Conservation (phyloP, 2,329 filamentous ascomycete species). For the Xylaria sp. region DNA sequence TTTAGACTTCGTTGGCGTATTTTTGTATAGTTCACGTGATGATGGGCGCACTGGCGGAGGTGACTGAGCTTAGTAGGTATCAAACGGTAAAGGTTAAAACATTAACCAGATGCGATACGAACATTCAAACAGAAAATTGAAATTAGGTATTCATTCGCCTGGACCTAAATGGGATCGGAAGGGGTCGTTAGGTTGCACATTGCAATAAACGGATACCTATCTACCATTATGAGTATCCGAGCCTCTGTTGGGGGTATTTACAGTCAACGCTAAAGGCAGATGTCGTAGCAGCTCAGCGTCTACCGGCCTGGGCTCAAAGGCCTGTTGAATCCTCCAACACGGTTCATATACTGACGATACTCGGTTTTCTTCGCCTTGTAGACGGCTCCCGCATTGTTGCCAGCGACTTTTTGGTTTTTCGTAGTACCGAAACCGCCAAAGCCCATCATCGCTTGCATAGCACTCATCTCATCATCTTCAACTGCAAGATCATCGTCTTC, state of each 20-base stretch:
- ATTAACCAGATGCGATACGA: background rate
- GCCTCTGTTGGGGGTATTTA: background rate
- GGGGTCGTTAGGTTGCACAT: background rate
- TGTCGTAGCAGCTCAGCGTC: conserved; percentile 27
- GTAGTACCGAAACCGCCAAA: conserved; percentile 88
- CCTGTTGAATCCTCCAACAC: conserved; percentile 82
- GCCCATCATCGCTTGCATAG: conserved; percentile 89
- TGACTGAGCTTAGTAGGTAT: background rate
- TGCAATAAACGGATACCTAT: no score
- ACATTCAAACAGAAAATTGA: background rate
- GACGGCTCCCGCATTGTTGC: conserved; percentile 85
- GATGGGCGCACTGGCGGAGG: background rate
- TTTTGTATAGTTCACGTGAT: background rate
- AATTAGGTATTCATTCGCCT: conserved; percentile 23
- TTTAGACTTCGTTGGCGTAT: background rate
- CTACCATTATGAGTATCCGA: background rate
- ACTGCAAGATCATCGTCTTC: conserved; percentile 58
- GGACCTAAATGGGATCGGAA: background rate
- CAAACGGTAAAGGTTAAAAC: background rate
- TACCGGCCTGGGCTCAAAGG: conserved; percentile 70
- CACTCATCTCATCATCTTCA: conserved; percentile 73
- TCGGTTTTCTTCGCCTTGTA: conserved; percentile 93
- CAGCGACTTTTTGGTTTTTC: conserved; percentile 86
- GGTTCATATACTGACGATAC: conserved; percentile 97
- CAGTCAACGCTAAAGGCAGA: conserved; percentile 1